A percentile compares a stretch with the other conserved stretches of the same genome.
Conservation (phyloP, 768 basidiomycete species). For the Trametes cubensis region DNA sequence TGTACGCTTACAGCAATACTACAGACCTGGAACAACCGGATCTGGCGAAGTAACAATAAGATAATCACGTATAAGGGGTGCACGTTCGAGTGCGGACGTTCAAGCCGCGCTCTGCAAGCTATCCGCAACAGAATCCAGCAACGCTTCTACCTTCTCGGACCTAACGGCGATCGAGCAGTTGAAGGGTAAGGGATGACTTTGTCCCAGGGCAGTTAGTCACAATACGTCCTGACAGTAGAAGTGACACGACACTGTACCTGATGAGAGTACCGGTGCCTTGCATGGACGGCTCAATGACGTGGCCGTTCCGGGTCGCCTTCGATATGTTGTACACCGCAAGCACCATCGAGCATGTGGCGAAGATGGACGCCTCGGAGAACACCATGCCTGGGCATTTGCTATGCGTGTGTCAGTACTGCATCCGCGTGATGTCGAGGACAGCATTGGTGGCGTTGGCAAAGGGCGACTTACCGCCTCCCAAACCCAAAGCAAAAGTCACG, state of each 20-base stretch:
- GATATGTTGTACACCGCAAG: conserved; percentile 41
- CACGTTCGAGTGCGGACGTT: no score
- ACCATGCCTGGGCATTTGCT: conserved; percentile 37
- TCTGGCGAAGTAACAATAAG: no score
- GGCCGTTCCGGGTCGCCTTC: conserved; percentile 29
- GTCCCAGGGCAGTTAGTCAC: background rate
- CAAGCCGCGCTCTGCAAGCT: background rate
- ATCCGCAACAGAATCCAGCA: conserved; percentile 9
- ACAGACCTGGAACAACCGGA: no score
- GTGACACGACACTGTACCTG: conserved; percentile 16
- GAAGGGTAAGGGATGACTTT: conserved; percentile 26
- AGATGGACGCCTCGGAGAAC: conserved; percentile 44
- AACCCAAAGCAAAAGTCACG: conserved; percentile 39
- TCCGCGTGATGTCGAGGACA: background rate
- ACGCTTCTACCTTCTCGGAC: conserved; percentile 24
- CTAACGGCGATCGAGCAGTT: conserved; percentile 20
- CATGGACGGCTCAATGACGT: conserved; percentile 22
- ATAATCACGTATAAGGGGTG: background rate
- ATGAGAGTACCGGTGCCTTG: conserved; percentile 26
- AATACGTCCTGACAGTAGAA: background rate
- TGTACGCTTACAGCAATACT: no score
- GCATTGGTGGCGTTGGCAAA: background rate
- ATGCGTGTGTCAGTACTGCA: background rate
- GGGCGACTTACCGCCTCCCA: conserved; percentile 33
- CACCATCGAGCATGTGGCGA: conserved; percentile 40